Evolutionary conservation across 345 rosid genomes (phyloP).

Genomic region (Salix arbutifolia): DNA sequence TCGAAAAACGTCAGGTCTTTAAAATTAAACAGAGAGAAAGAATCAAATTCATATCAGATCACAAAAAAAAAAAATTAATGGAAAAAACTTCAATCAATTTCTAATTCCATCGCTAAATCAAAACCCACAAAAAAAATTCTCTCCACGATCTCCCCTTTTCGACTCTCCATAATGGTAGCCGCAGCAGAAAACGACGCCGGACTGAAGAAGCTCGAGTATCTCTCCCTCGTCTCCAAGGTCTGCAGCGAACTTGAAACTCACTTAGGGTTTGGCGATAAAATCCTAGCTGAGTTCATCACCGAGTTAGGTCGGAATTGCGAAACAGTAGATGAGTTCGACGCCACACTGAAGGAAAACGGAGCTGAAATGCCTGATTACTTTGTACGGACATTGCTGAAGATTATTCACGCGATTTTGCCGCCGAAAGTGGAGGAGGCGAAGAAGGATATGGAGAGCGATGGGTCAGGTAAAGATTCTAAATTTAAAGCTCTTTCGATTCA

Average conservation of each 20-base stretch:
- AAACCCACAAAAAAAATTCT: not conserved
- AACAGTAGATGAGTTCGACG: conserved; percentile 67
- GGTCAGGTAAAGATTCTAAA: conserved; percentile 31
- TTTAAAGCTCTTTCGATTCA: conserved; percentile 28
- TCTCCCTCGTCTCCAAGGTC: conserved; percentile 78
- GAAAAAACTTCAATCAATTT: not conserved
- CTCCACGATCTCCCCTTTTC: not conserved
- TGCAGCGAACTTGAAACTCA: conserved; percentile 78
- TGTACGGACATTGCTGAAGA: conserved; percentile 65
- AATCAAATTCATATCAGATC: not conserved
- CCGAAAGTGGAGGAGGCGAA: conserved; percentile 34
- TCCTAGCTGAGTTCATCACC: conserved; percentile 71
- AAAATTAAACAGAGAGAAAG: no score
- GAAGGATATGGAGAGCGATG: conserved; percentile 27
- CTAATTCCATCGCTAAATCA: no score
- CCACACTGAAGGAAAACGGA: conserved; percentile 61
- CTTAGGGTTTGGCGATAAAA: conserved; percentile 68
- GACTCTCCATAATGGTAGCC: not conserved
- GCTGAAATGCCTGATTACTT: conserved; percentile 93
- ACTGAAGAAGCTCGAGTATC: conserved; percentile 46
- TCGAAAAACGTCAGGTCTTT: no score
- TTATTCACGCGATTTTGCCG: conserved; percentile 83
- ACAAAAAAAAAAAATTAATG: not conserved
- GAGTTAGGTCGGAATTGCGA: conserved; percentile 57
- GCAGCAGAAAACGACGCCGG: conserved; percentile 24